Evolutionary conservation across 2,329 filamentous ascomycete genomes (phyloP).

Genomic region (Ceratocystiopsis sp.): DNA sequence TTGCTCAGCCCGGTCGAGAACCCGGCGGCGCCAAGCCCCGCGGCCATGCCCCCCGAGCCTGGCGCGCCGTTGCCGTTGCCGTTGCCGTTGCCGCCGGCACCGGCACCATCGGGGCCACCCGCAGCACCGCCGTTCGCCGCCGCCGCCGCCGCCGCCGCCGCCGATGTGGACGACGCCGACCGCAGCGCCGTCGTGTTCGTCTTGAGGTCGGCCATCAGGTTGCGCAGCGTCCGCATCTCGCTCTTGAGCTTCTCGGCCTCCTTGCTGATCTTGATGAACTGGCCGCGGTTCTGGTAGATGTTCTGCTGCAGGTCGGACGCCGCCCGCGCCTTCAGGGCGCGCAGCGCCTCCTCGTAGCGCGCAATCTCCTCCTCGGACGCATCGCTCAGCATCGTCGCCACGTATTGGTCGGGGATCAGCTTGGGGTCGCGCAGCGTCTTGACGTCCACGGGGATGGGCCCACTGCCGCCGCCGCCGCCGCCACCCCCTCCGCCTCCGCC

Average conservation of each 20-base stretch:
- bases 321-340: slow-evolving; percentile 60
- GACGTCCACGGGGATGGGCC: slow-evolving; percentile 50
- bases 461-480: slow-evolving; percentile 13
- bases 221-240: slow-evolving; percentile 82
- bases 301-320: slow-evolving; percentile 81
- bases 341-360: slow-evolving; percentile 60
- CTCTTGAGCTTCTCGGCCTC: slow-evolving; percentile 95
- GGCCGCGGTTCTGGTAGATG: slow-evolving; percentile 89
- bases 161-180: slow-evolving; percentile 33
- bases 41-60: slow-evolving; percentile 12
- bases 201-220: slow-evolving; percentile 85
- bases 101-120: slow-evolving; percentile 15
- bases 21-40: slow-evolving; percentile 29
- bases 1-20: slow-evolving; percentile 42
- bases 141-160: neutral
- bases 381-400: slow-evolving; percentile 57
- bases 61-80: slow-evolving; percentile 15
- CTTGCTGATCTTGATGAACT: slow-evolving; percentile 98
- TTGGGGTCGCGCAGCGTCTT: slow-evolving; percentile 66
- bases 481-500: neutral
- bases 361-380: slow-evolving; percentile 77
- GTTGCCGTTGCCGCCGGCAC: neutral
- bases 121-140: too few species aligned
- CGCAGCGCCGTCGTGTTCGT: slow-evolving; percentile 52
- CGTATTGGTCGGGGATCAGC: slow-evolving; percentile 64